Evolutionary conservation across 768 basidiomycete genomes (phyloP).

Genomic region (Amanita pallidorosea): DNA sequence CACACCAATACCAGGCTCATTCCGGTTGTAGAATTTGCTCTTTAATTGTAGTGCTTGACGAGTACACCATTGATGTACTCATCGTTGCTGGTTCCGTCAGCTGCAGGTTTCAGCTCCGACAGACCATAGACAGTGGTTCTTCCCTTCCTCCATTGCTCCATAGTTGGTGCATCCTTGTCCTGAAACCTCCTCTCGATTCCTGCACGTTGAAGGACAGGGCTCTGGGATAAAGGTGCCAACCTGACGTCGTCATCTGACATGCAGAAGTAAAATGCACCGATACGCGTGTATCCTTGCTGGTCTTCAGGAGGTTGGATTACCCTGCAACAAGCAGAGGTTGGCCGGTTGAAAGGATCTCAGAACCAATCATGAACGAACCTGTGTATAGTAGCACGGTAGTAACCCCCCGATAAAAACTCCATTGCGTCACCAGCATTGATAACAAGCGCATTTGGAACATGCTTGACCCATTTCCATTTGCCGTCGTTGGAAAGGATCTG

Average conservation of each 20-base stretch:
- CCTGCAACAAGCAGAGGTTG: slow-evolving; percentile 13
- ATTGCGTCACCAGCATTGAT: slow-evolving; percentile 52
- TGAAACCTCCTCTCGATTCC: slow-evolving; percentile 28
- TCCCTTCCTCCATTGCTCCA: slow-evolving; percentile 41
- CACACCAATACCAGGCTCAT: no score
- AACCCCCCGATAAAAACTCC: slow-evolving; percentile 52
- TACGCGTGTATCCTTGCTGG: slow-evolving; percentile 35
- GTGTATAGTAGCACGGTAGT: slow-evolving; percentile 49
- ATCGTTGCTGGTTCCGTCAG: slow-evolving; percentile 35
- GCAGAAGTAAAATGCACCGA: slow-evolving; percentile 51
- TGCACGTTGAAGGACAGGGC: slow-evolving; percentile 34
- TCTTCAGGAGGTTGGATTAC: slow-evolving; percentile 49
- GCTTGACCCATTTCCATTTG: slow-evolving; percentile 47
- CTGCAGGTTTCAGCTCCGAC: slow-evolving; percentile 25
- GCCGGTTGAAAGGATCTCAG: no score
- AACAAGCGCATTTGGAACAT: slow-evolving; percentile 48
- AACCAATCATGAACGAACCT: slow-evolving; percentile 10
- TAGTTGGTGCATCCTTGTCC: slow-evolving; percentile 34
- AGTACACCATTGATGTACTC: slow-evolving; percentile 43
- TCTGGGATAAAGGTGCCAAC: slow-evolving; percentile 33
- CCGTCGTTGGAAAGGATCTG: slow-evolving; percentile 45
- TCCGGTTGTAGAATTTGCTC: not conserved
- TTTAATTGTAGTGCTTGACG: slow-evolving; percentile 46
- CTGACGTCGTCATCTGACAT: slow-evolving; percentile 39
- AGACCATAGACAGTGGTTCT: slow-evolving; percentile 44